These are phyloP conservation scores for Wickerhamiella sergipiensis DNA, from an alignment of 805 yeast species.

Conservation along the genomic window DNA sequence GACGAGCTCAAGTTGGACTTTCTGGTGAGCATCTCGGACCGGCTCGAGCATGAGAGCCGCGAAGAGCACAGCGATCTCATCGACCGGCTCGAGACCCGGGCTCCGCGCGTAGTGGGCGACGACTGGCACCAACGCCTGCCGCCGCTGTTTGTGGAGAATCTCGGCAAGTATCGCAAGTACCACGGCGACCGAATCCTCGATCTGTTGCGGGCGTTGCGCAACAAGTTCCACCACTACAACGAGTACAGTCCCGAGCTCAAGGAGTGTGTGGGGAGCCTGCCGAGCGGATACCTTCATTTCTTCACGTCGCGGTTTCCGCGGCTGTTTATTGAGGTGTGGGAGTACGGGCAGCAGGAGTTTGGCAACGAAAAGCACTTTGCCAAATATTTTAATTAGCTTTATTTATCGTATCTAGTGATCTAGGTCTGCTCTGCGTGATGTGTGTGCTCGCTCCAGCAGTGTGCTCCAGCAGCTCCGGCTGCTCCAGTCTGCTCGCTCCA, in stretches of 20 bases:
- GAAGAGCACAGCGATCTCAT: slow-evolving; percentile 63
- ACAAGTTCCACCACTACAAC: slow-evolving; percentile 88
- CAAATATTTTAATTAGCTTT: slow-evolving; percentile 26
- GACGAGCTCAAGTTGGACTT: slow-evolving; percentile 64
- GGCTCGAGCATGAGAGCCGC: slow-evolving; percentile 73
- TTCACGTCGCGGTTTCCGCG: slow-evolving; percentile 67
- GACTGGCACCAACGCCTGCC: slow-evolving; percentile 78
- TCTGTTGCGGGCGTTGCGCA: slow-evolving; percentile 73
- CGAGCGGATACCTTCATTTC: slow-evolving; percentile 71
- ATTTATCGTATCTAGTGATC: neutral
- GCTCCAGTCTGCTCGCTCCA: too few species aligned
- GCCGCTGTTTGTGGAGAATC: slow-evolving; percentile 56
- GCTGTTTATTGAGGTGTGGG: slow-evolving; percentile 61
- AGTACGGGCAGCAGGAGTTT: slow-evolving; percentile 42
- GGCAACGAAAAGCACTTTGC: slow-evolving; percentile 49
- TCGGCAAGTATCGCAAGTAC: slow-evolving; percentile 86
- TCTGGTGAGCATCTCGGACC: slow-evolving; percentile 72
- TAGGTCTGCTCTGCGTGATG: too few species aligned
- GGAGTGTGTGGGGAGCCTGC: slow-evolving; percentile 58
- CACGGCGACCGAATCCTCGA: slow-evolving; percentile 70
- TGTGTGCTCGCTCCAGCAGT: too few species aligned
- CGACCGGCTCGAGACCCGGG: slow-evolving; percentile 38
- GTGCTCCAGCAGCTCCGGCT: too few species aligned
- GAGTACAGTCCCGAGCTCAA: slow-evolving; percentile 51
- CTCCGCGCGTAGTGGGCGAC: slow-evolving; percentile 32